phyloP scores from a whole-genome alignment of 2,329 filamentous ascomycete genomes.

The Shiraia sp. region DNA sequence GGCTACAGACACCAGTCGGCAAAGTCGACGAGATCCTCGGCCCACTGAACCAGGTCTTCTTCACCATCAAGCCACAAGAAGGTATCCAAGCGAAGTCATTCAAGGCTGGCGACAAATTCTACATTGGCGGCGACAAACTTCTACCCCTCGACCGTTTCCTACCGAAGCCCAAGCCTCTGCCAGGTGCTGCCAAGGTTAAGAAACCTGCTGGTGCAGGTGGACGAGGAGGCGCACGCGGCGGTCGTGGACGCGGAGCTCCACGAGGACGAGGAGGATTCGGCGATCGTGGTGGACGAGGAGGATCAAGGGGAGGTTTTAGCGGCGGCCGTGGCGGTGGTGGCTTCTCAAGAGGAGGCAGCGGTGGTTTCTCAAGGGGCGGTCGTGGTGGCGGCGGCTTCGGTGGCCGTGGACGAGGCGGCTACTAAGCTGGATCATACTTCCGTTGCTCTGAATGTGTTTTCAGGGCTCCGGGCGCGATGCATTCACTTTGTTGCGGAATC shows the following conservation, averaged over 20 bases:
- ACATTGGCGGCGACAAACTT: slow-evolving; percentile 91
- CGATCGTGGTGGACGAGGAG: slow-evolving; percentile 48
- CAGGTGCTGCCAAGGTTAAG: slow-evolving; percentile 71
- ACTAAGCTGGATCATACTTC: slow-evolving; percentile 20
- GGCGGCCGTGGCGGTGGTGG: slow-evolving; percentile 41
- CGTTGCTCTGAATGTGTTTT: slow-evolving; percentile 5
- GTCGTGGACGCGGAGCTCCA: slow-evolving; percentile 55
- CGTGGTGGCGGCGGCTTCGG: slow-evolving; percentile 27
- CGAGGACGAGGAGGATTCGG: slow-evolving; percentile 51
- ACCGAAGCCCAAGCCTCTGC: slow-evolving; percentile 81
- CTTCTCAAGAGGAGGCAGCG: slow-evolving; percentile 5
- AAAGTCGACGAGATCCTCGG: slow-evolving; percentile 98
- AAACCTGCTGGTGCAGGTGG: slow-evolving; percentile 64
- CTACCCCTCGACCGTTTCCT: slow-evolving; percentile 91
- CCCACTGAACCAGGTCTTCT: slow-evolving; percentile 96
- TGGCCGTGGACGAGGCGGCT: slow-evolving; percentile 37
- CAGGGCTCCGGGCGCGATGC: slow-evolving; percentile 11
- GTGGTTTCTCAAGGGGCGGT: slow-evolving; percentile 19
- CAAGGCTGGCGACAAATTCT: slow-evolving; percentile 97
- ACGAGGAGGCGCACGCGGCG: slow-evolving; percentile 57
- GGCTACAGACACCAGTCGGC: slow-evolving; percentile 73
- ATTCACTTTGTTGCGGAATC: slow-evolving; percentile 20
- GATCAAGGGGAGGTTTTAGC: slow-evolving; percentile 53
- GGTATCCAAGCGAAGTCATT: slow-evolving; percentile 94
- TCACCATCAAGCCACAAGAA: slow-evolving; percentile 96